Base-by-base conservation (phyloP, 192 early-diverging fungal species). In the Ambispora gerdemannii region DNA sequence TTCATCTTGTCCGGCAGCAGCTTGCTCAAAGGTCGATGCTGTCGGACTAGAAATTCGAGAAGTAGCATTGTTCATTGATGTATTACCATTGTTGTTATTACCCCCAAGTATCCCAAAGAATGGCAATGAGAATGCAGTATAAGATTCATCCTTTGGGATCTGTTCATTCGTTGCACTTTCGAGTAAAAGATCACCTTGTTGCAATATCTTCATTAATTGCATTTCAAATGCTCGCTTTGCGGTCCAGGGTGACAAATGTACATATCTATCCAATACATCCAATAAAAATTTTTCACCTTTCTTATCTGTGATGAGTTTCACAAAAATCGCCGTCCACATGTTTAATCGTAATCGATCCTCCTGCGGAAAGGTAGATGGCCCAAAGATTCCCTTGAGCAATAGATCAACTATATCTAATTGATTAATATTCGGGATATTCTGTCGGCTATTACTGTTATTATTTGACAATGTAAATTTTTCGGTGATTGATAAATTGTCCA, bases 201-300 rank as follows among this genome's bases (percentile, higher is more conserved):
- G 74, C 4, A 79, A 50, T 25, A 79, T 73, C 20, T 74, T 63
- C 36, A 74, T 30, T 2, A 79, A 56, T 15, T 60, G 52, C 22
- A 51, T 31, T 34, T 79, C 78, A 49, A 79, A 77, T 33, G 17
- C 7, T 6, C 56, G 31, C 25, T 77, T 77, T 49, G 53, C 72
- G 8, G 66, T 74, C 78, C 74, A 79, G 8, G 75, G 68, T 7
- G 74, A 76, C 30, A 73, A 74, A 22, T 38, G 32, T 6, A 73
- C 75, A 72, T 76, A 79, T 58, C 75, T 56, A 10, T 79, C 78
- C 53, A 79, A 63, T 34, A 76, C 75, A 25, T 79, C 78, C 3
- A 64, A 66, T 71, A 79, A 73, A 35, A 79, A 35, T n/a, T 72
- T 27, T 52, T 79, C 78, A 53, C 74, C 78, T 43, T 76, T 75